Evolutionary conservation across 495 filamentous ascomycete genomes (phyloP).

Genomic region (Bacidia rubella): DNA sequence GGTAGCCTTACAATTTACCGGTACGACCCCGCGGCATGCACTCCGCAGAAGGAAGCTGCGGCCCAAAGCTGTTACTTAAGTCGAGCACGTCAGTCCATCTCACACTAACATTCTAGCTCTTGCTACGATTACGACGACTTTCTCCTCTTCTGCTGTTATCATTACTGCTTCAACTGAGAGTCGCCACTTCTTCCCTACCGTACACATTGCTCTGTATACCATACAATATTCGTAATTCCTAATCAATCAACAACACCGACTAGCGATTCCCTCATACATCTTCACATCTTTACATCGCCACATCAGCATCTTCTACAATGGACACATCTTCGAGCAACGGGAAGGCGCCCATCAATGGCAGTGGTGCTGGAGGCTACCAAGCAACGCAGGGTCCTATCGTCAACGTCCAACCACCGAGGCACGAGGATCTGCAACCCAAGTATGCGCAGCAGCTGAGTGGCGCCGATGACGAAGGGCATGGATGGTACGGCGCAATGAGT

Average conservation of each 20-base stretch:
- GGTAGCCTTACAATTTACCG: neutral
- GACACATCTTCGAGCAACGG: constrained; percentile 20
- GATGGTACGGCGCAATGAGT: constrained; percentile 90
- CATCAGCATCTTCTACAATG: constrained; percentile 9
- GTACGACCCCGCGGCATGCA: neutral
- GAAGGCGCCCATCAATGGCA: constrained; percentile 27
- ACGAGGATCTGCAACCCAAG: constrained; percentile 74
- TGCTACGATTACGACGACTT: neutral
- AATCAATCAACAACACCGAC: neutral
- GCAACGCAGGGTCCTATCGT: constrained; percentile 30
- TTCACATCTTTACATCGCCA: neutral
- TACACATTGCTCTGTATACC: neutral
- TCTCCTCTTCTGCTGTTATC: neutral
- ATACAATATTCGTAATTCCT: neutral
- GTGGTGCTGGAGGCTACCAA: constrained; percentile 1
- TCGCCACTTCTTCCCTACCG: neutral
- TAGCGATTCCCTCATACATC: neutral
- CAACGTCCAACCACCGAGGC: constrained; percentile 65
- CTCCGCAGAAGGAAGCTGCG: neutral
- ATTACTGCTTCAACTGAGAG: neutral
- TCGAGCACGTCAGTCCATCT: neutral
- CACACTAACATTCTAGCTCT: neutral
- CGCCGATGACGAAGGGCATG: constrained; percentile 58
- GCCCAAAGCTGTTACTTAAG: neutral
- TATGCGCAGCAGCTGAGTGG: constrained; percentile 69